phyloP scores from a whole-genome alignment of 768 basidiomycete species.

The Scleroderma citrinum region DNA sequence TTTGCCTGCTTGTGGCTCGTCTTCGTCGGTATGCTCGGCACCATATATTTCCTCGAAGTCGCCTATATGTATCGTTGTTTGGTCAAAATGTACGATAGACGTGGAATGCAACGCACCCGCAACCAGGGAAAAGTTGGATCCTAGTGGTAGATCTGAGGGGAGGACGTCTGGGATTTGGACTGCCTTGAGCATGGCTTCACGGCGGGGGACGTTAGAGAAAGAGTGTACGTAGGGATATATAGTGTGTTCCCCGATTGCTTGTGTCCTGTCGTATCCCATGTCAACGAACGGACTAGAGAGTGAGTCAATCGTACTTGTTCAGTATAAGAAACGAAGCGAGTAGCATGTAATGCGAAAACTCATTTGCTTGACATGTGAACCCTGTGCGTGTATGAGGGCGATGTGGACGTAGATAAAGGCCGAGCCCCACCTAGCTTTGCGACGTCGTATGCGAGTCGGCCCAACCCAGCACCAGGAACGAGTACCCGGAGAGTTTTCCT shows the following conservation, averaged over 20 bases:
- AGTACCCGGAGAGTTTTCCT: conserved; percentile 64
- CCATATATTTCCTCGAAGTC: conserved; percentile 95
- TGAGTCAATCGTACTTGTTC: conserved; percentile 54
- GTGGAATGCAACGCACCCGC: conserved; percentile 55
- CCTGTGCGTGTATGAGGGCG: conserved; percentile 40
- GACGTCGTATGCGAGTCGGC: conserved; percentile 83
- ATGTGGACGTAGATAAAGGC: not conserved
- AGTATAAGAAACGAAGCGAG: conserved; percentile 83
- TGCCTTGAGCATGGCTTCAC: conserved; percentile 55
- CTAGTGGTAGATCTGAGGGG: conserved; percentile 62
- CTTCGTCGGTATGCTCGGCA: conserved; percentile 37
- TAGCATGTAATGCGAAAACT: conserved; percentile 95
- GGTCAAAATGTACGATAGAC: not conserved
- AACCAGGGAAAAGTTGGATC: conserved; percentile 73
- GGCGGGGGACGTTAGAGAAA: conserved; percentile 73
- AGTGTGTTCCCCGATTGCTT: conserved; percentile 58
- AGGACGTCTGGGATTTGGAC: conserved; percentile 80
- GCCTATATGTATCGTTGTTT: conserved; percentile 37
- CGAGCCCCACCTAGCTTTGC: conserved; percentile 61
- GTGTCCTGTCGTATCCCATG: conserved; percentile 39
- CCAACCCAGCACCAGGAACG: conserved; percentile 87
- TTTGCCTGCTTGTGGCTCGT: conserved; percentile 64
- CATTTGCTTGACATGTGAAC: conserved; percentile 89
- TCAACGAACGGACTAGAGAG: not conserved
- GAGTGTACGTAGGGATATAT: conserved; percentile 91